These are phyloP conservation scores for Carex kokanica DNA, from an alignment of 176 grass and related monocot species.

Conservation along the genomic window DNA sequence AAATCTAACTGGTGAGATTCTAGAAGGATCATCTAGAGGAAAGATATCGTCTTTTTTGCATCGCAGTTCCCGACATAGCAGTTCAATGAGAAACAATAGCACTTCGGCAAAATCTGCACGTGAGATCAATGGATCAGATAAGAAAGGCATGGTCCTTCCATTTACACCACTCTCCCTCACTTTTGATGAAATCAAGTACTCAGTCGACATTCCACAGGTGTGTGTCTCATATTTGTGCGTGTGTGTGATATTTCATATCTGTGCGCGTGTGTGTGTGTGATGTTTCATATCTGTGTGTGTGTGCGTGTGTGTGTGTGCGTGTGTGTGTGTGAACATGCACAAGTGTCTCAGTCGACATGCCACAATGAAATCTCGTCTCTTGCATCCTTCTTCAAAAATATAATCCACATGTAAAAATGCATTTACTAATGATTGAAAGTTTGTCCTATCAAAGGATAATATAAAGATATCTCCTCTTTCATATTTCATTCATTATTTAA, in stretches of 20 bases:
- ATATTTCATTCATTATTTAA: background rate
- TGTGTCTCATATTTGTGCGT: no score
- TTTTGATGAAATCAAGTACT: conserved; percentile 76
- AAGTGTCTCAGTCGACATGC: no score
- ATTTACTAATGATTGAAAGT: background rate
- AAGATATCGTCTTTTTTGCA: conserved; percentile 22
- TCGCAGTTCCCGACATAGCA: background rate
- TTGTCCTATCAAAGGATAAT: background rate
- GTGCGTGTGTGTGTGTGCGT: no score
- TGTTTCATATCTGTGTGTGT: no score
- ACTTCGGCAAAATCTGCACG: conserved; percentile 8
- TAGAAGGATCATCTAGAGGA: conserved; percentile 32
- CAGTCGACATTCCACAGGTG: conserved; percentile 95
- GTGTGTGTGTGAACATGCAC: no score
- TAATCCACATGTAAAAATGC: no score
- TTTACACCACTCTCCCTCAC: conserved; percentile 74
- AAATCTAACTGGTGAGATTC: conserved; percentile 48
- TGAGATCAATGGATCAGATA: conserved; percentile 17
- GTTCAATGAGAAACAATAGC: conserved; percentile 15
- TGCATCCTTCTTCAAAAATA: no score
- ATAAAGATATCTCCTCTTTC: no score
- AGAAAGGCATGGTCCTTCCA: conserved; percentile 89
- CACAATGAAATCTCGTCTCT: no score
- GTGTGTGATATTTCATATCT: no score
- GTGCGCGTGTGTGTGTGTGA: no score